Percentiles rank a stretch among this genome's conserved stretches.
Conservation (phyloP, 192 early-diverging fungal genomes). For the Backusella morwellensis region DNA sequence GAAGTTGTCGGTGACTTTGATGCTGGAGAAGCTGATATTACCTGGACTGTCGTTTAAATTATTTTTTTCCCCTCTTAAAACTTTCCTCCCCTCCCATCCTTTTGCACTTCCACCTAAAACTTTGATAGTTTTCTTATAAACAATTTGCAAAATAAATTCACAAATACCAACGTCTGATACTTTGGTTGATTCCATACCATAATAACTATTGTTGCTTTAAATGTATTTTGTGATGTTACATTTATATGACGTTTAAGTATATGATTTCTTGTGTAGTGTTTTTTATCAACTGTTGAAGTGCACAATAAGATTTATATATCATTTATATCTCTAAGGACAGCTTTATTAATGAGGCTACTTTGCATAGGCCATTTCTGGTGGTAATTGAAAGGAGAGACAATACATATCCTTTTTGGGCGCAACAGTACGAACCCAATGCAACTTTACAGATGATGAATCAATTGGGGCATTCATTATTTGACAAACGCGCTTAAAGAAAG, state of each 20-base stretch:
- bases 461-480: slow-evolving; percentile 49
- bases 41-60: slow-evolving; percentile 46
- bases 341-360: background rate
- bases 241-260: background rate
- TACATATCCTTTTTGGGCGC: slow-evolving; percentile 99
- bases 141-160: background rate
- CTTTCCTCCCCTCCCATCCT: too few relatives aligned
- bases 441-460: slow-evolving; percentile 7
- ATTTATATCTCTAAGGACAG: too few relatives aligned
- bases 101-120: background rate
- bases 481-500: slow-evolving; percentile 45
- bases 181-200: background rate
- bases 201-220: background rate
- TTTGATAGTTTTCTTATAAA: background rate
- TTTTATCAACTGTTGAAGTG: too few relatives aligned
- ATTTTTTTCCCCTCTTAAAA: too few relatives aligned
- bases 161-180: background rate
- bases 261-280: too few relatives aligned
- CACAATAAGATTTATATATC: too few relatives aligned
- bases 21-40: slow-evolving; percentile 47
- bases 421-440: slow-evolving; percentile 87
- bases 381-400: slow-evolving; percentile 85
- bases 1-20: slow-evolving; percentile 38
- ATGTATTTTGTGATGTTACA: background rate
- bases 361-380: slow-evolving; percentile 73